Conservation (phyloP, 2,329 filamentous ascomycete species). For the Ilyonectria mors-panacis region DNA sequence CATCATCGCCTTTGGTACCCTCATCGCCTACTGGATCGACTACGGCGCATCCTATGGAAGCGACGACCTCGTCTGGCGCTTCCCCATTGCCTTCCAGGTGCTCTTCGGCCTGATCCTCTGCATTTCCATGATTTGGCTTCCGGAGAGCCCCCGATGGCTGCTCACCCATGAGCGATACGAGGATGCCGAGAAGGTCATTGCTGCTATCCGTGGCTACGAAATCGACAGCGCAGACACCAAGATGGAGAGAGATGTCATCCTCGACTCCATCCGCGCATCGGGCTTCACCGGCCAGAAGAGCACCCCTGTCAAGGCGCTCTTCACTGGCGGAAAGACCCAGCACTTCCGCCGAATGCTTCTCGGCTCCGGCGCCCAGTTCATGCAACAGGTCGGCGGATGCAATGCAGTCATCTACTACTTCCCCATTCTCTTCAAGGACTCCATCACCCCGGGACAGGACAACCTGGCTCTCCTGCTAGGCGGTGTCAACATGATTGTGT, state of each 20-base stretch:
- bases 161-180: constrained; percentile 64
- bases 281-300: constrained; percentile 61
- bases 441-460: constrained; percentile 49
- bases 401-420: constrained; percentile 75
- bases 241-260: constrained; percentile 69
- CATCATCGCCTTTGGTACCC: constrained; percentile 58
- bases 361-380: constrained; percentile 71
- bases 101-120: constrained; percentile 61
- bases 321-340: constrained; percentile 75
- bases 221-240: constrained; percentile 70
- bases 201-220: constrained; percentile 54
- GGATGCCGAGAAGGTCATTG: constrained; percentile 53
- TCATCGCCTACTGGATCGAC: constrained; percentile 62
- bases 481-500: constrained; percentile 67
- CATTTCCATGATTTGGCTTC: constrained; percentile 60
- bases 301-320: constrained; percentile 66
- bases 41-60: constrained; percentile 60
- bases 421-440: constrained; percentile 66
- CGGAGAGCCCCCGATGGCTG: constrained; percentile 63
- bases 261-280: constrained; percentile 65
- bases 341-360: constrained; percentile 76
- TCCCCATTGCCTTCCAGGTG: constrained; percentile 63
- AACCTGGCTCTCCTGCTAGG: constrained; percentile 67
- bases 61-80: constrained; percentile 66
- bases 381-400: constrained; percentile 74